phyloP scores from a whole-genome alignment of 305 asterid genomes.

The Rubia peregrina region DNA sequence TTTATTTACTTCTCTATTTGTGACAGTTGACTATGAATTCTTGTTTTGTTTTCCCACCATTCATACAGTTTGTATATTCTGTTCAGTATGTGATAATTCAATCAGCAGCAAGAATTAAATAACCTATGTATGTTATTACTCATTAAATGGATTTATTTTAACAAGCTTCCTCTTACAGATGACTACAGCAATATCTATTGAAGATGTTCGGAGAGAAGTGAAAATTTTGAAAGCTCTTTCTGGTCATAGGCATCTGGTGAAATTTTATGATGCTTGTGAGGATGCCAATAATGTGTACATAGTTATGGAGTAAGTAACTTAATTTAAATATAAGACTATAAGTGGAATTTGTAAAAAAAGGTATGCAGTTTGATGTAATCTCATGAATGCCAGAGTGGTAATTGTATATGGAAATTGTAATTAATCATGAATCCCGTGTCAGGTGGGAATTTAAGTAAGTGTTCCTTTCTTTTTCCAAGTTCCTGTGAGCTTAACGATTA shows the following conservation, averaged over 20 bases:
- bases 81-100: neutral
- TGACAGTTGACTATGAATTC: neutral
- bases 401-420: neutral
- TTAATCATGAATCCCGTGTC: neutral
- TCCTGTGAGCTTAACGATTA: neutral
- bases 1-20: too few relatives aligned
- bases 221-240: conserved; percentile 88
- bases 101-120: neutral
- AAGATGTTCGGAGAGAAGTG: conserved; percentile 95
- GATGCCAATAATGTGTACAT: conserved; percentile 88
- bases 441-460: neutral
- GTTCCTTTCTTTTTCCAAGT: neutral
- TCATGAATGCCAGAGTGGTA: neutral
- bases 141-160: conserved; percentile 10
- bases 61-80: neutral
- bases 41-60: conserved; percentile 4
- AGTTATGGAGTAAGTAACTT: conserved; percentile 84
- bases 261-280: conserved; percentile 90
- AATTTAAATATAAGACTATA: conserved; percentile 17
- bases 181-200: conserved; percentile 87
- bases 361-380: neutral
- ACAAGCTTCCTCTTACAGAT: conserved; percentile 51
- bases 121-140: neutral
- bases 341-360: conserved; percentile 5
- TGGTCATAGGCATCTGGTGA: conserved; percentile 83